Base-by-base conservation (phyloP, 2,329 filamentous ascomycete genomes). In the Aspergillus piperis region DNA sequence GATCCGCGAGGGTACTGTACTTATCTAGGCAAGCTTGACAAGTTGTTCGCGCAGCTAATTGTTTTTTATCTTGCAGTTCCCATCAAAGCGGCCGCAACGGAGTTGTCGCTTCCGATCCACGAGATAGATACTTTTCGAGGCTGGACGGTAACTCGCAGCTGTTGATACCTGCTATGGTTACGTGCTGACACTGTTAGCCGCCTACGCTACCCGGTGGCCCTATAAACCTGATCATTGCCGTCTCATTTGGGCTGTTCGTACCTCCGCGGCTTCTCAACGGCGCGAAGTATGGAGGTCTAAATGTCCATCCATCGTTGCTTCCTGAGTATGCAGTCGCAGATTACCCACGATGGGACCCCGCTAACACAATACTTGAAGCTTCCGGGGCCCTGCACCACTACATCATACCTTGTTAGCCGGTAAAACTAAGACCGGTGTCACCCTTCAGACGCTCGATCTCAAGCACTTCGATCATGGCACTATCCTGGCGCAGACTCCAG, bases 181-280 rank as follows among this genome's bases (percentile, higher is more conserved):
- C 62, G 17, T 48, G 60, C 66, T 72, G 42, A 71, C 60, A 25
- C 19, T 57, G 41, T 25, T 65, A 89, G 83, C 82, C 88, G 36
- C 88, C 88, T 0, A 70, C 72, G 47, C 71, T 80, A 3, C 56
- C 78, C 15, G 71, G 68, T 38, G 69, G 73, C 27, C 67, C 78
- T 25, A 86, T 87, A 66, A 92, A 97, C 73, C 81, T 99, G 60
- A 84, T 99, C 66, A 82, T 98, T 49, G 93, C 93, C 51, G 95
- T 98, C 4, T 98, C 95, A 0, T 99, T 98, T 77, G 95, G 95
- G 3, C 84, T 96, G 7, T 89, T 97, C 62, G 88, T 99, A 1
- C 95, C 95, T 0, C 83, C 84, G 0, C 84, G 91, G 4, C 86
- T 98, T 15, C 81, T 99, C 21, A 79, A 80, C 21, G 78, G 78